phyloP scores from a whole-genome alignment of 345 rosid species.

The Bruguiera parviflora region DNA sequence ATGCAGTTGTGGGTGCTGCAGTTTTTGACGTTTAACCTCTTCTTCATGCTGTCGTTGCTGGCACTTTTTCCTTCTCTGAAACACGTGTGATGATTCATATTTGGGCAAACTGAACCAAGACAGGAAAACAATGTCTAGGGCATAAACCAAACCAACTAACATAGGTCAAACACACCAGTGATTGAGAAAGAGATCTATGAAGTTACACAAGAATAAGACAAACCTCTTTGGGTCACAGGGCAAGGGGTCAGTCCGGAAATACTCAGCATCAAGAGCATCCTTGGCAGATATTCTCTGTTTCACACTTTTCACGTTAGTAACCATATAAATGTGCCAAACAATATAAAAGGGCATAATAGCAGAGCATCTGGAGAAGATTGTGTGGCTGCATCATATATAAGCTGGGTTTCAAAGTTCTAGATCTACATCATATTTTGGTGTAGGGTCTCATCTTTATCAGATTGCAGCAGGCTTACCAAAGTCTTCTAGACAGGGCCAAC shows the following conservation, averaged over 20 bases:
- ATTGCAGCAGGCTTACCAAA: too few relatives aligned
- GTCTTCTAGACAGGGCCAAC: too few relatives aligned
- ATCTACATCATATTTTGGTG: too few relatives aligned
- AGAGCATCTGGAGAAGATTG: constrained; percentile 1
- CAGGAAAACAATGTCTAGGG: constrained; percentile 3
- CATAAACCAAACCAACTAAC: not conserved
- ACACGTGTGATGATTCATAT: constrained; percentile 91
- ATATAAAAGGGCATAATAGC: not conserved
- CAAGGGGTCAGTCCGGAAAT: constrained; percentile 88
- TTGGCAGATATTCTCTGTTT: constrained; percentile 83
- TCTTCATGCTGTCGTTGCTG: constrained; percentile 87
- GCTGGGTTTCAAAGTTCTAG: too few relatives aligned
- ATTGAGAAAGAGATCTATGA: constrained; percentile 2
- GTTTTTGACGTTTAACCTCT: constrained; percentile 78
- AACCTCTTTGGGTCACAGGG: constrained; percentile 98
- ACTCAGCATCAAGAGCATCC: constrained; percentile 95
- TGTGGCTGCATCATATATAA: not conserved
- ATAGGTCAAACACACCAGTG: not conserved
- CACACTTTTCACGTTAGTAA: not conserved
- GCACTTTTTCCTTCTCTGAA: constrained; percentile 88
- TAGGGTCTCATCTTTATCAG: too few relatives aligned
- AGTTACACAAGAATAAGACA: constrained; percentile 1
- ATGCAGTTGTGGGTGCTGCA: constrained; percentile 77
- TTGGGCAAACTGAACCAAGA: constrained; percentile 57
- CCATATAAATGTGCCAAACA: not conserved